Base-by-base conservation (phyloP, 768 basidiomycete genomes). In the Mycena capillaripes region DNA sequence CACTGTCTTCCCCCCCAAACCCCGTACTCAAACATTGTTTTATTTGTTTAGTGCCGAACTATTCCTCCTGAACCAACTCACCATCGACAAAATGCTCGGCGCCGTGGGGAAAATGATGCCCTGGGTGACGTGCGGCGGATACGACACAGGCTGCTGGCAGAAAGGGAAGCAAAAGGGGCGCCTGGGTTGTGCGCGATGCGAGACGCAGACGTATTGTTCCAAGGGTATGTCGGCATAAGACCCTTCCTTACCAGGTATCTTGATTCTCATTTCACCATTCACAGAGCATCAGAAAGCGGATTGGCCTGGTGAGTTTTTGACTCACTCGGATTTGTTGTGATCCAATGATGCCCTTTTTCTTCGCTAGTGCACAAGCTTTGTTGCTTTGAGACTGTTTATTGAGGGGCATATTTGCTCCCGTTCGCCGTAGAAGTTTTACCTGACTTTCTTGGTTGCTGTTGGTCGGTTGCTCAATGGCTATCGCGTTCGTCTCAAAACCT, bases 131-230 rank as follows among this genome's bases (percentile, higher is more conserved):
- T 64, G 62, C 16, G 62, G 48, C 2, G 62, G 62, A 17, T 48
- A 53, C 36, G 62, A 53, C 50, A 64, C 62, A 2, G 62, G 62
- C 3, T 64, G 62, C 62, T 64, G 62, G 62, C 8, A n/a, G 23
- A 64, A 64, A n/a, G 62, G 62, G 34, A 64, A 64, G 19, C 62
- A 64, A 50, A 64, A 64, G n/a, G 50, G 50, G 2, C 62, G 50
- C 46, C 48, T 64, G 14, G 23, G 62, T 6, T 64, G 62, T 23
- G 62, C 14, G 50, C 62, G 62, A 9, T 64, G 62, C n/a, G 62
- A 53, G 19, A 64, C 62, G 4, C 50, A 53, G 50, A 53, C 62
- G 1, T 64, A 64, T 29, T 64, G 62, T 38, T 64, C 62, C 32
- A 53, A 38, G 19, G 62, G 62, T 64, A 19, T n/a, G 61, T 23